Conservation (phyloP, 768 basidiomycete genomes). For the Ramaria sp. region DNA sequence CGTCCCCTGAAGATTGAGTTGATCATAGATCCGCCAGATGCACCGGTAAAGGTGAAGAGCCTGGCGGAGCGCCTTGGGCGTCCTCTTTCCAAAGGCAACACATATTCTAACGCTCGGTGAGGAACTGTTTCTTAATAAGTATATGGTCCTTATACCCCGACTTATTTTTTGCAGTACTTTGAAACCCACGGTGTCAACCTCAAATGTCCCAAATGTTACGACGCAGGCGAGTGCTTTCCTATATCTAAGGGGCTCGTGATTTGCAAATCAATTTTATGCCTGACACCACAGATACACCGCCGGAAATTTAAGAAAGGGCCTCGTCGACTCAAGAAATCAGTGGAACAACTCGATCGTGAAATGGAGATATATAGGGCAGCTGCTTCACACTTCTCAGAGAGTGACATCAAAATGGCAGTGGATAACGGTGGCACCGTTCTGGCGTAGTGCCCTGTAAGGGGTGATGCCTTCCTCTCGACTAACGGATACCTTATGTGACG, state of each 20-base stretch:
- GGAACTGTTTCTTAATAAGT: neutral
- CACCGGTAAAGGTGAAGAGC: neutral
- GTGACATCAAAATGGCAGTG: neutral
- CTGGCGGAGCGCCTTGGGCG: neutral
- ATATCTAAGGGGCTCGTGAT: slow-evolving; percentile 1
- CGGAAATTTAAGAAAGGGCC: slow-evolving; percentile 60
- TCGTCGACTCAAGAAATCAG: slow-evolving; percentile 50
- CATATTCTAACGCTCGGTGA: neutral
- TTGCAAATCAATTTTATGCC: slow-evolving; percentile 2
- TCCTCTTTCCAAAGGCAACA: neutral
- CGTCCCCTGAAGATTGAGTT: slow-evolving; percentile 11
- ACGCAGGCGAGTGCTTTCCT: neutral
- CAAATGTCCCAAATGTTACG: neutral
- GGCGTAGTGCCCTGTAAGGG: neutral
- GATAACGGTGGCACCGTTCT: neutral
- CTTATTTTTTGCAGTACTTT: no score
- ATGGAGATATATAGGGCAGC: slow-evolving; percentile 70
- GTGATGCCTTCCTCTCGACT: neutral
- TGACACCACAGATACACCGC: slow-evolving; percentile 11
- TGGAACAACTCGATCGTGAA: slow-evolving; percentile 60
- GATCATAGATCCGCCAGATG: slow-evolving; percentile 6
- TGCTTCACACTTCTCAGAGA: slow-evolving; percentile 10
- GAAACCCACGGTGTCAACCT: neutral
- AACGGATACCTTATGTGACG: neutral
- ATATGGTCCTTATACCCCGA: neutral